Evolutionary conservation across 2,329 filamentous ascomycete species (phyloP), one percentile per base, ranked within the genome.

Genomic region (Neoscytalidium dimidiatum): DNA sequence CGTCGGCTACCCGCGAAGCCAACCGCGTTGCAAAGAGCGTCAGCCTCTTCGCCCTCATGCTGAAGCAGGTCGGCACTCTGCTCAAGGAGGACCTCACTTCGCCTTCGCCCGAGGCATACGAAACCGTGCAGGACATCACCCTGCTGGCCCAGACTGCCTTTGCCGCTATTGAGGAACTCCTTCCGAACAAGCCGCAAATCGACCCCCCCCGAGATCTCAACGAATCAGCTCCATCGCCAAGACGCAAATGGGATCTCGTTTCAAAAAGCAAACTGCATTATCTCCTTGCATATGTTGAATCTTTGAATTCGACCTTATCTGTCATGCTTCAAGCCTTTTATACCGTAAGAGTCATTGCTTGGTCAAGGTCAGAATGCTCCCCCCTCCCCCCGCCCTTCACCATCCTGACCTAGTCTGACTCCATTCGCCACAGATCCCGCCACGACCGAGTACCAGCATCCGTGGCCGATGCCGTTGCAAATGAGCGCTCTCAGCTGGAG

Each of bases 291-390:
- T 76, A 78, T 66, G 69, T 79, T 6, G 73, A 77, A 46, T 70
- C 73, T 2, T 58, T 79, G 48, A 72, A 70, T 28, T 68, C 73
- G 21, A 79, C 76, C 11, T 62, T 78, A 3, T 73, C 74, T 23
- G 76, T 78, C n/a, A 69, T 79, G 63, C 66, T 76, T 6, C 77
- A 79, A 48, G 74, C 75, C 9, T 65, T 79, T 17, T 73, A 78
- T 53, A 75, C 76, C 26, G 76, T 74, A 13, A 75, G 78, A 64
- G 74, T 73, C 38, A 74, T 77, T 21, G 74, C 74, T 62, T 78
- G 75, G 75, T 72, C 76, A 44, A 75, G 71, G 77, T 78, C 71
- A 69, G 74, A 63, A 33, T 23, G n/a, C 51, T 14, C 13, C 28
- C n/a, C 21, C 4, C 19, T 21, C 3, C 31, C 43, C 19, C 23